Evolutionary conservation across 495 filamentous ascomycete genomes (phyloP), one percentile per base, ranked within the genome.

Genomic region (Recurvomyces mirabilis): DNA sequence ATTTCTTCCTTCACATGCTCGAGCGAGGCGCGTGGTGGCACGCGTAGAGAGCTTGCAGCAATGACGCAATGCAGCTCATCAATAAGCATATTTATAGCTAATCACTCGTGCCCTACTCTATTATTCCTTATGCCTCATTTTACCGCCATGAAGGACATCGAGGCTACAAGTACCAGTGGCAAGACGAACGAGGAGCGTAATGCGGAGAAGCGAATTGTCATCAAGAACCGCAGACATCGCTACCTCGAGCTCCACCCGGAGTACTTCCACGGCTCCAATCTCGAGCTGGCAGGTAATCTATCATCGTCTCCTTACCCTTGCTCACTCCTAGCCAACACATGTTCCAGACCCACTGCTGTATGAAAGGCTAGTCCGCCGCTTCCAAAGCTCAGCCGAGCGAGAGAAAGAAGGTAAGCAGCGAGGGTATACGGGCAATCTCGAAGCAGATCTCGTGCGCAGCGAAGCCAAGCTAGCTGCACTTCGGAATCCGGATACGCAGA

Each of bases 341-440:
- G 40, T 31, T 42, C 49, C 64, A 82, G 83, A 87, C 60, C 83
- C 84, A 0, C 66, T 88, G 18, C 71, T 87, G 32, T 87, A 93
- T 65, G 84, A 89, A 57, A 73, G 75, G 41, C 68, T 87, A 12
- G 75, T 93, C 53, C 78, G 82, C 33, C 80, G 79, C 48, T 88
- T 87, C 61, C 84, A 85, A 41, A 77, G 76, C 2, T 59, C 80
- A 12, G 68, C 71, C 12, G 84, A 93, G 64, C 71, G 83, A 40
- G 79, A 86, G 59, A 72, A 68, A 12, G 80, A 85, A 47, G 82
- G 79, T 11, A 73, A 73, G 12, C 66, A 62, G 2, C 84, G 82
- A 57, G 84, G 85, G 1, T 87, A 84, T 56, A 76, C 79, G 3
- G 79, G 82, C 11, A 64, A 78, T 3, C 69, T 89, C 0, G 77